These are phyloP conservation scores for Tribonema minus DNA, from an alignment of 108 stramenopile species.

Conservation along the genomic window DNA sequence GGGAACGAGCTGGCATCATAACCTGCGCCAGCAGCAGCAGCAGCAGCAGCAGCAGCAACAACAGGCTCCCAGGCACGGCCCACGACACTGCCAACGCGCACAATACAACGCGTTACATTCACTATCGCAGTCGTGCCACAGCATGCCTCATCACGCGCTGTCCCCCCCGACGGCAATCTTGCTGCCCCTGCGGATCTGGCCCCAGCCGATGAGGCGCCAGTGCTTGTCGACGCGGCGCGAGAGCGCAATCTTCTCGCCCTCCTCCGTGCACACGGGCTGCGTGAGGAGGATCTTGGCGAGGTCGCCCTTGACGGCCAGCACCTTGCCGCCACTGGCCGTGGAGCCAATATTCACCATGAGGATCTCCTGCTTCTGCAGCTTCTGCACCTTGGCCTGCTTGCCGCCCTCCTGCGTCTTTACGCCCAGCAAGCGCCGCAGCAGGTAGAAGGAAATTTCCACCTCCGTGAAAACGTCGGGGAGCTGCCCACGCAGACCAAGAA, in stretches of 20 bases:
- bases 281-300: constrained; percentile 93
- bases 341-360: constrained; percentile 99
- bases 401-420: constrained; percentile 97
- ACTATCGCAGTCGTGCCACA: too few relatives aligned
- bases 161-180: constrained; percentile 7
- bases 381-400: constrained; percentile 97
- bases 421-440: constrained; percentile 90
- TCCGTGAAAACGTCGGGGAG: constrained; percentile 96
- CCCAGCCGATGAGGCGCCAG: constrained; percentile 86
- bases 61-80: background rate
- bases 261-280: constrained; percentile 97
- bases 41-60: background rate
- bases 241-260: constrained; percentile 99
- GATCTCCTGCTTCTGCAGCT: constrained; percentile 88
- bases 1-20: too few relatives aligned
- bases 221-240: constrained; percentile 96
- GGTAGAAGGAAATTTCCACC: constrained; percentile 95
- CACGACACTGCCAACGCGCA: background rate
- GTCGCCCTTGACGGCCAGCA: constrained; percentile 89
- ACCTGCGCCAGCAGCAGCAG: background rate
- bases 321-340: constrained; percentile 91
- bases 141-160: background rate
- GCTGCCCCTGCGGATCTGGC: constrained; percentile 57
- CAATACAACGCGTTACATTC: too few relatives aligned
- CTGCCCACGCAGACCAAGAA: constrained; percentile 87